Evolutionary conservation across 2,329 filamentous ascomycete species (phyloP), one percentile per base, ranked within the genome.

Genomic region (Ceratocystis smalleyi): DNA sequence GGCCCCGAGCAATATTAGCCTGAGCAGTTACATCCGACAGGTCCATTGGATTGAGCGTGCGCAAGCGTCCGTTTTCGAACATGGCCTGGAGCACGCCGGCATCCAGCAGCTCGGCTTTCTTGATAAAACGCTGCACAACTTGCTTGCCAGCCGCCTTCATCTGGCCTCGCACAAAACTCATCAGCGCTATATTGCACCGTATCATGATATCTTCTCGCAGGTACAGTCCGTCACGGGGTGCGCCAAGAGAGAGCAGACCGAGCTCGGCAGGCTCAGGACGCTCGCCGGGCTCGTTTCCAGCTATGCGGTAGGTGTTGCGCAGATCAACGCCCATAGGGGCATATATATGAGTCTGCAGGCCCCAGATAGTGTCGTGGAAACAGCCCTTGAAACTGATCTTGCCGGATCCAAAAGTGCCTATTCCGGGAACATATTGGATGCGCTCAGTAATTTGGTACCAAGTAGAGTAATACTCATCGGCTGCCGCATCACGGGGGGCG

Each of bases 391-490:
- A 88, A 59, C 77, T 79, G 73, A 88, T 85, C 70, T 82, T 81
- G 71, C 83, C 80, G 2, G 82, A 82, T 27, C 84, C 84, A 66
- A 85, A 77, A 73, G 77, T 83, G 68, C 85, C 85, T 64, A 87
- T 75, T 43, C 85, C 85, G 0, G 85, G 85, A 5, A 87, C 75
- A 69, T 83, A 82, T 71, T 87, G 84, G 66, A 88, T 84, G 69
- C 83, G 80, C 77, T 88, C 80, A 65, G 76, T 80, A 70, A 88
- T 87, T 73, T 88, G 84, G 72, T 88, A 88, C 85, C 85, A 88
- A 35, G 85, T 86, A 67, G 83, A 83, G 74, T 86, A 88, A 74
- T 80, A 88, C 73, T 88, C 85, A 73, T 88, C 85, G 68, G 83
- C 76, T 64, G 83, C 79, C 68, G 85, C 84, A 74, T 85, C 78